These are phyloP conservation scores for Arthrinium puccinioides DNA, from an alignment of 2,329 filamentous ascomycete species.

Conservation along the genomic window DNA sequence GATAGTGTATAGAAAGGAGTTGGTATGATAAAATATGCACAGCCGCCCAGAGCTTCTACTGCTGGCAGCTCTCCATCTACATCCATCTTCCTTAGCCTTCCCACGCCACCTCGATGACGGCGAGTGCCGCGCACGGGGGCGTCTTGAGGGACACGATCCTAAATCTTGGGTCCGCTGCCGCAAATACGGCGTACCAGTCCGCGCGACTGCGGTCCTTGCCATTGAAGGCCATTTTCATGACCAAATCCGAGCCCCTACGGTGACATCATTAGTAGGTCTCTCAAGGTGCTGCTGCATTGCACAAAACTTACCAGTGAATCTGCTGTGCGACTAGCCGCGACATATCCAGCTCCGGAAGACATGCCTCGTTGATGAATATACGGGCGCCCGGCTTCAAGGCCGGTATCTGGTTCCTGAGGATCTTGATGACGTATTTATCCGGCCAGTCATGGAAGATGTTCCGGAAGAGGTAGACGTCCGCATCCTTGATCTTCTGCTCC, in stretches of 20 bases:
- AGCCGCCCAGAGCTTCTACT: too few species aligned
- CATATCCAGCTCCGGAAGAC: slow-evolving; percentile 1
- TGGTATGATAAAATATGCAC: too few species aligned
- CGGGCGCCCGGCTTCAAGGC: slow-evolving; percentile 28
- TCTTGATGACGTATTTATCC: slow-evolving; percentile 23
- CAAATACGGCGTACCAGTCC: slow-evolving; percentile 12
- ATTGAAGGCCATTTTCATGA: slow-evolving; percentile 14
- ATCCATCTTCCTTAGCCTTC: too few species aligned
- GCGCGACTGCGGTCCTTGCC: slow-evolving; percentile 10
- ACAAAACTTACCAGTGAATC: background rate
- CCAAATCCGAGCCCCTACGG: slow-evolving; percentile 14
- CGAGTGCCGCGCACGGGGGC: slow-evolving; percentile 8
- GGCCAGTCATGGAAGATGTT: slow-evolving; percentile 39
- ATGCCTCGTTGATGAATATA: slow-evolving; percentile 12
- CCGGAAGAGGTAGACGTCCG: slow-evolving; percentile 34
- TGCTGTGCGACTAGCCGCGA: background rate
- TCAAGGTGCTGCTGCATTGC: background rate
- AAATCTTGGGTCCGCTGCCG: slow-evolving; percentile 10
- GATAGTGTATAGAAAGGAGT: too few species aligned
- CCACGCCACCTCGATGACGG: slow-evolving; percentile 10
- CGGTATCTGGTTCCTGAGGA: slow-evolving; percentile 26
- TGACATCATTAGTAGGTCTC: background rate
- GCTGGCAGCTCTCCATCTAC: too few species aligned
- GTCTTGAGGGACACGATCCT: slow-evolving; percentile 8
- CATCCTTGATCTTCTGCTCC: slow-evolving; percentile 13